Base-by-base conservation (phyloP, 2,329 filamentous ascomycete genomes). In the Mycogone perniciosa region DNA sequence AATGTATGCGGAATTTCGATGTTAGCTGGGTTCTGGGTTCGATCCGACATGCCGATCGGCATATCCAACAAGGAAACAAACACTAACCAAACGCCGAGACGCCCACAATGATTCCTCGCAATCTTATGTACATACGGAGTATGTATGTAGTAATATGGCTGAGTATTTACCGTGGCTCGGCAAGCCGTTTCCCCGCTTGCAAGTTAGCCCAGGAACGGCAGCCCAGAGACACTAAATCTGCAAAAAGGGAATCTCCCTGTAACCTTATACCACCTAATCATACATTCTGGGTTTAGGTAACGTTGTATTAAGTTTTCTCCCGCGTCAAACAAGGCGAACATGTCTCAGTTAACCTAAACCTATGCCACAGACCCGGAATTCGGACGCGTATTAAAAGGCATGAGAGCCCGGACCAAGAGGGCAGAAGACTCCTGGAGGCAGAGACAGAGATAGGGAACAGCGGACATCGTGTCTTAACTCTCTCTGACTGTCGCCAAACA, bases 251-350 rank as follows among this genome's bases (percentile, higher is more conserved):
- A 35, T 35, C 33, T 35, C 33, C 2, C 33, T 35, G 33, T 35
- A 35, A 35, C 33, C 33, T 42, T 20, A 39, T 7, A 11, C 37
- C 11, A 35, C 33, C 33, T 35, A 7, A 20, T 35, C 8, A 42
- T 51, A 37, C 9, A 39, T 46, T 41, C 31, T 31, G 10, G 46
- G 31, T 46, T 46, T 30, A 51, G 31, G 48, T 51, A 51, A 46
- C 48, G 48, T 51, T 51, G 48, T 51, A 51, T 51, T 40, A 45
- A 29, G 10, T 13, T 30, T 20, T 20, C 20, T 20, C 46, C 33
- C 6, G 39, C 30, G 30, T 31, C 29, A 20, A 20, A 20, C 20
- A 20, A 20, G 20, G 20, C 20, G 20, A 20, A 20, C 20, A 20
- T 20, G 20, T 20, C 20, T 2, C 20, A 20, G 20, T 20, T 20